Conservation (phyloP, 495 filamentous ascomycete species). For the Jackrogersella minutella region DNA sequence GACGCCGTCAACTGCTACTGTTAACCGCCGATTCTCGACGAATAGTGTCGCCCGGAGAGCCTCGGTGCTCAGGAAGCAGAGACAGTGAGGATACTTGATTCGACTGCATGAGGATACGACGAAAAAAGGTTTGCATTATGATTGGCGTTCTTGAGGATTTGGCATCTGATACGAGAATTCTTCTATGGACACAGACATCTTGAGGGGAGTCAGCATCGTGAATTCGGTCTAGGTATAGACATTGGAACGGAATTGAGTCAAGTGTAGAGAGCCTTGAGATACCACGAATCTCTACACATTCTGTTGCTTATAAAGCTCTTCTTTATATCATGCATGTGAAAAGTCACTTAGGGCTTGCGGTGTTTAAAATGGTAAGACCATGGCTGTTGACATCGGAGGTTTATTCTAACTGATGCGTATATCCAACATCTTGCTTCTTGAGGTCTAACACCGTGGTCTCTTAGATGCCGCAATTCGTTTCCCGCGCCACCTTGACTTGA, state of each 20-base stretch:
- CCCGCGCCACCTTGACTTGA: no score
- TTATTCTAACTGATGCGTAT: no score
- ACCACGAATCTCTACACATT: conserved; percentile 23
- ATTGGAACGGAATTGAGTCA: conserved; percentile 15
- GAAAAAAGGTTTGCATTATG: conserved; percentile 25
- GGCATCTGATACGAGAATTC: conserved; percentile 12
- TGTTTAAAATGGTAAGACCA: no score
- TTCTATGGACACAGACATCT: conserved; percentile 4
- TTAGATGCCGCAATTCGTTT: no score
- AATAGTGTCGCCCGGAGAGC: conserved; percentile 7
- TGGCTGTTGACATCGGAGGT: no score
- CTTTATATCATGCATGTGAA: no score
- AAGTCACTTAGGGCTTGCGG: no score
- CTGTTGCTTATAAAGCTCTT: not conserved
- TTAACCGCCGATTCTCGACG: conserved; percentile 6
- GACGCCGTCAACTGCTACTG: not conserved
- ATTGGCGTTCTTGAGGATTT: conserved; percentile 14
- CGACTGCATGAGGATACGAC: conserved; percentile 8
- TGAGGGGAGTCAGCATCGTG: not conserved
- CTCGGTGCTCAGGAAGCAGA: conserved; percentile 32
- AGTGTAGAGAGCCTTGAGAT: conserved; percentile 18
- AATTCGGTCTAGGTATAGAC: conserved; percentile 18
- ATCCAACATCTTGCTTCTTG: no score
- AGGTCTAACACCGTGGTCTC: no score
- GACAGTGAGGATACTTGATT: not conserved